Base-by-base conservation (phyloP, 2,329 filamentous ascomycete species). In the Aspergillus novofumigatus region DNA sequence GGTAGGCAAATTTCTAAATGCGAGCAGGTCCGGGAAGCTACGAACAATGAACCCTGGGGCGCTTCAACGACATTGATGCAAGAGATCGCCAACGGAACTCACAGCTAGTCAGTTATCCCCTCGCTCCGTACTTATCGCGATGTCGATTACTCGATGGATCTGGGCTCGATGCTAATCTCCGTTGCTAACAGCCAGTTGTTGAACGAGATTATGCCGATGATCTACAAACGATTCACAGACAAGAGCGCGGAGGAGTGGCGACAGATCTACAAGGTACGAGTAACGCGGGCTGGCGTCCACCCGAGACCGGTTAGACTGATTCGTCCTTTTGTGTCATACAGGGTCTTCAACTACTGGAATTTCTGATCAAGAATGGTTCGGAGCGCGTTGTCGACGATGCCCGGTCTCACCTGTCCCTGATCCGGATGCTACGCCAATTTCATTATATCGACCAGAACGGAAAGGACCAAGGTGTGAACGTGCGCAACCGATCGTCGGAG, bases 121-220 rank as follows among this genome's bases (percentile, higher is more conserved):
- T 10, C 10, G 51, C 41, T 29, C n/a, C 47, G 47, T 21, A n/a
- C 8, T 23, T 20, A 23, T 44, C 11, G 52, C 4, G 32, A 21
- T 35, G 29, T 17, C 29, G 11, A 51, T 14, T 41, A 38, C 35
- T 52, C 20, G 23, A 11, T 32, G 42, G n/a, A 25, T 17, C 17
- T 42, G 14, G 9, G 23, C 42, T 23, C 50, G 42, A 58, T 56
- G 54, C 62, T 60, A 55, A 65, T 54, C 28, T 55, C 61, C 7
- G 23, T 59, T 41, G n/a, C 17, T 23, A 53, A 56, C 71, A 97
- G 93, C 74, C 92, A 96, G 86, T 86, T 92, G 53, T 86, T 99
- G 56, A 97, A 97, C 76, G 94, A 99, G 77, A 97, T 99, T 73
- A 99, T 99, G 94, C 94, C 94, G 64, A 94, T 99, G 91, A 96